Conservation (phyloP, 2,329 filamentous ascomycete species). For the Colletotrichum sp. region DNA sequence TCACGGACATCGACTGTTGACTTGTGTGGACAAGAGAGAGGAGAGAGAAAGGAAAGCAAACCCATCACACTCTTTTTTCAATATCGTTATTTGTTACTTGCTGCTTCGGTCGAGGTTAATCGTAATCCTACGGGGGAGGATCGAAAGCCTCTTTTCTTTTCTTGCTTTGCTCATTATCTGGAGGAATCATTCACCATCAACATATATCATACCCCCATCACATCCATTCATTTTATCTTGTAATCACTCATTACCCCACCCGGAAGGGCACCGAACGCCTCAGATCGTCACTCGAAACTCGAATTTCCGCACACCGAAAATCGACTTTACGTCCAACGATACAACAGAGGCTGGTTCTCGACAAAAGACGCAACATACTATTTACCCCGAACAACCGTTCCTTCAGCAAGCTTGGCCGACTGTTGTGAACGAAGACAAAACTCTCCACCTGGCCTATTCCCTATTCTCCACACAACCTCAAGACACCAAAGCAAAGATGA, state of each 20-base stretch:
- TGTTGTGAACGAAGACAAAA: not conserved
- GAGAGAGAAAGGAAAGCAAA: not conserved
- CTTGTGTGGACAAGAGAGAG: not conserved
- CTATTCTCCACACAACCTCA: not conserved
- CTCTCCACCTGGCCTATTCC: not conserved
- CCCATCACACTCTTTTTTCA: not conserved
- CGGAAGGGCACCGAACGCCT: not conserved
- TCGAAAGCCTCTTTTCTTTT: not conserved
- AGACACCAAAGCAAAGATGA: not conserved
- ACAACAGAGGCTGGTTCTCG: constrained; percentile 15
- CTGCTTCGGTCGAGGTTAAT: not conserved
- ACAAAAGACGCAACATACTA: not conserved
- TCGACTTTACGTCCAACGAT: not conserved
- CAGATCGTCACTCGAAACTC: not conserved
- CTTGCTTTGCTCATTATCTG: not conserved
- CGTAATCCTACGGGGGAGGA: constrained; percentile 10
- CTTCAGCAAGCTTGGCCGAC: not conserved
- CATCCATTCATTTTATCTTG: not conserved
- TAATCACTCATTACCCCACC: not conserved
- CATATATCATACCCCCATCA: not conserved
- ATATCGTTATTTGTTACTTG: not conserved
- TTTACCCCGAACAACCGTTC: not conserved
- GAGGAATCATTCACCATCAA: not conserved
- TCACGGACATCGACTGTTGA: not conserved
- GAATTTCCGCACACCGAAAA: not conserved